Base-by-base conservation (phyloP, 805 yeast species). In the Candida cerambycidarum region DNA sequence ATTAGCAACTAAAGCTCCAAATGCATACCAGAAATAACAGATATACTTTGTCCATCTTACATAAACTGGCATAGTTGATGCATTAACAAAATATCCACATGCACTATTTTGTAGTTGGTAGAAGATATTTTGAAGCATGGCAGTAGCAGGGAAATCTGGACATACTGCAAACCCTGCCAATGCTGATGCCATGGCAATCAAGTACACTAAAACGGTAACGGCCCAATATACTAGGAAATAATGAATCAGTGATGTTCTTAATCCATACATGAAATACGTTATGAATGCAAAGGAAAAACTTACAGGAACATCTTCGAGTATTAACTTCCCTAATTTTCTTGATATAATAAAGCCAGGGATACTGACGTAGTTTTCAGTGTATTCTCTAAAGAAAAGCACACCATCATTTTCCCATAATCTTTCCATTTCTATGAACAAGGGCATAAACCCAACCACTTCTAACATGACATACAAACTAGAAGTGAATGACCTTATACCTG, bases 21-120 rank as follows among this genome's bases (percentile, higher is more conserved):
- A 85, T 0, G 82, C 82, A 56, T 84, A 88, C 87, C 90, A 89
- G 40, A 83, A 71, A 56, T 78, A 85, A 0, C 92, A 82, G 43
- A 82, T 66, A 60, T 85, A 88, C 56, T 83, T 85, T 4, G 83
- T 75, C 96, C 96, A 88, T 27, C 88, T 71, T 7, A 88, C 95
- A 54, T 89, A 89, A 1, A 85, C 95, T 0, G 95, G 95, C 80
- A 87, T 74, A 1, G 78, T 72, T 6, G 71, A 67, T 1, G 89
- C 79, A 58, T 87, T 86, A 16, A 83, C 85, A 55, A 84, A 87
- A 61, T 79, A 85, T 1, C 96, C 96, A 59, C 88, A 82, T 0
- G 88, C 87, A 73, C 85, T 77, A 40, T 86, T 78, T 54, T 86
- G 88, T 19, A 85, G 63, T 23, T 89, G 86, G 56, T 79, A 84